A percentile compares a stretch with the other conserved stretches of the same genome.
Conservation (phyloP, 2,329 filamentous ascomycete genomes). For the Trichophyton mentagrophytes region DNA sequence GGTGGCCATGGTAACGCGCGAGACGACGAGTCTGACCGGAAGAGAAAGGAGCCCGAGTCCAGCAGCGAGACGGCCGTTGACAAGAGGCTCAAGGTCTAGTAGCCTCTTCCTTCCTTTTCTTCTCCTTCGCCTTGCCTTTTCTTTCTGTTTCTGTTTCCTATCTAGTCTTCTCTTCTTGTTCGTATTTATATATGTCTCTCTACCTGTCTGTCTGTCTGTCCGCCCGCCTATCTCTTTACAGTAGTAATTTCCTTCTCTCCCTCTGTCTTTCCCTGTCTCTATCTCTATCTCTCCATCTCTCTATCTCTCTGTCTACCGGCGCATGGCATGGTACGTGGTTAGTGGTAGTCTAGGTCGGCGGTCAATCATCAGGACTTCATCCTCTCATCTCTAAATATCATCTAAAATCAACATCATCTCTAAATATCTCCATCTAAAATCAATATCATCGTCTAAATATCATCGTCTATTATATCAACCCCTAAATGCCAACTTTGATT, state of each 20-base stretch:
- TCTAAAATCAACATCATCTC: not conserved
- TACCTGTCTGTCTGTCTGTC: not conserved
- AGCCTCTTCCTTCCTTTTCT: not conserved
- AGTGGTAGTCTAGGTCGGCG: conserved; percentile 2
- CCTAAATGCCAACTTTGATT: not conserved
- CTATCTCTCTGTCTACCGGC: not conserved
- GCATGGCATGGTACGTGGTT: not conserved
- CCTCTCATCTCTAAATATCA: not conserved
- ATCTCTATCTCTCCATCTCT: not conserved
- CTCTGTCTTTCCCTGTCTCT: not conserved
- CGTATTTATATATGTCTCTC: not conserved
- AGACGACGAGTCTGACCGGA: not conserved
- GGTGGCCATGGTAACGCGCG: not conserved
- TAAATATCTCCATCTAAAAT: not conserved
- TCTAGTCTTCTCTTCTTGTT: not conserved
- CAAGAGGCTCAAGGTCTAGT: conserved; percentile 17
- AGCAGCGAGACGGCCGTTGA: not conserved
- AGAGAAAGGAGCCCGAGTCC: not conserved
- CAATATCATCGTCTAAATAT: no score
- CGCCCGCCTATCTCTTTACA: no score
- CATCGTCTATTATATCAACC: not conserved
- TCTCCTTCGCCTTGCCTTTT: not conserved
- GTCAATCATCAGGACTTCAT: not conserved
- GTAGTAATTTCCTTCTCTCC: not conserved
- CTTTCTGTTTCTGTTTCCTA: not conserved